These are phyloP conservation scores for Colletotrichum chlorophyti DNA, from an alignment of 2,329 filamentous ascomycete species.

Conservation along the genomic window DNA sequence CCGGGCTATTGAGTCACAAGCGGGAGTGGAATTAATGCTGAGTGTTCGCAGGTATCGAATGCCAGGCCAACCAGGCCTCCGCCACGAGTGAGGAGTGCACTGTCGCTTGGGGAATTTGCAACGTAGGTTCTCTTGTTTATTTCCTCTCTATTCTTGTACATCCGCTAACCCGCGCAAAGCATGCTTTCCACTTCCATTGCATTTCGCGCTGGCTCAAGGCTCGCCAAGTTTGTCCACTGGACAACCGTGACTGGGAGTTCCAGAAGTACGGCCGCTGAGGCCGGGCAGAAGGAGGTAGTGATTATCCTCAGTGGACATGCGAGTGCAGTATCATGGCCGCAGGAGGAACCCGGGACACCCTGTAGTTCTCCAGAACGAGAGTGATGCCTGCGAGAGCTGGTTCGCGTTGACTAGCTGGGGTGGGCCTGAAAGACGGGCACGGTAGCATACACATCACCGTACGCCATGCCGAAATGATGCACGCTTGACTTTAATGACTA, in stretches of 20 bases:
- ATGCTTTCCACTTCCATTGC: constrained; percentile 99
- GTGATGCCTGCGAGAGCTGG: neutral
- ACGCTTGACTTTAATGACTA: neutral
- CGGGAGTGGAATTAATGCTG: too few relatives aligned
- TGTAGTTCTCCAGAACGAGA: neutral
- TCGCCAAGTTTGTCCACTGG: constrained; percentile 95
- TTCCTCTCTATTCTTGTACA: neutral
- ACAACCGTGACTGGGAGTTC: constrained; percentile 99
- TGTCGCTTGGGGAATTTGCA: constrained; percentile 98
- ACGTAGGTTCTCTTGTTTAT: constrained; percentile 68
- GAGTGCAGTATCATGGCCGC: neutral
- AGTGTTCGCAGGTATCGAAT: constrained; percentile 78
- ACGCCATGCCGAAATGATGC: constrained; percentile 2
- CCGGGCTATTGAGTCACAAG: neutral
- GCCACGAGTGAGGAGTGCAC: constrained; percentile 98
- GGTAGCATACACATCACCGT: neutral
- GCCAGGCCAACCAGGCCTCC: constrained; percentile 97
- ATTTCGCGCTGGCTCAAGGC: constrained; percentile 99
- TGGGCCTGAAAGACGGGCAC: constrained; percentile 3
- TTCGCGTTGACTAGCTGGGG: neutral
- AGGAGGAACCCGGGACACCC: neutral
- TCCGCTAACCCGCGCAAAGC: constrained; percentile 60
- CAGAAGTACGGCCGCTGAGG: constrained; percentile 89
- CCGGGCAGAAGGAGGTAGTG: constrained; percentile 35
- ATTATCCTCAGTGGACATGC: neutral